Evolutionary conservation across 2,329 filamentous ascomycete species (phyloP).

Genomic region (Trichoderma koningiopsis): DNA sequence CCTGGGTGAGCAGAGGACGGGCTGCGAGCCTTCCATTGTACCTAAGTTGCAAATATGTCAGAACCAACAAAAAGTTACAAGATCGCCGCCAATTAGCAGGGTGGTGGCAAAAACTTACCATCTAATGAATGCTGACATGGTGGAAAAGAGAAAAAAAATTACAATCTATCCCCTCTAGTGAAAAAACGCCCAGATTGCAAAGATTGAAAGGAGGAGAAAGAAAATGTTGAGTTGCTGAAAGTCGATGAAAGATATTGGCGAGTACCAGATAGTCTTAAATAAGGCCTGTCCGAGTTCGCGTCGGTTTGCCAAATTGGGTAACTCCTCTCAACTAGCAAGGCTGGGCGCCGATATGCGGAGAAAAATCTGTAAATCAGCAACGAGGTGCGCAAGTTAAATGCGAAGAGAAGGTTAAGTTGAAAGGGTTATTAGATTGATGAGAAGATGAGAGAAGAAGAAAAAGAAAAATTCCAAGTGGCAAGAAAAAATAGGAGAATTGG

Average conservation of each 20-base stretch:
- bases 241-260: not conserved
- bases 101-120: slow-evolving; percentile 22
- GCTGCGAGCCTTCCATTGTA: slow-evolving; percentile 82
- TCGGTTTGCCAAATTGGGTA: slow-evolving; percentile 17
- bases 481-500: slow-evolving; percentile 22
- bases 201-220: not conserved
- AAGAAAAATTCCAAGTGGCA: not conserved
- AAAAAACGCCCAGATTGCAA: slow-evolving; percentile 19
- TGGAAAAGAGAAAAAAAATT: not conserved
- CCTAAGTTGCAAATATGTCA: slow-evolving; percentile 51
- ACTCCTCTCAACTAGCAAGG: slow-evolving; percentile 15
- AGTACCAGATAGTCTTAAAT: not conserved
- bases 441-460: not conserved
- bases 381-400: not conserved
- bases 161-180: slow-evolving; percentile 11
- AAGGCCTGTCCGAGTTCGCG: slow-evolving; percentile 15
- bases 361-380: not conserved
- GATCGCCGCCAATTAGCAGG: not conserved
- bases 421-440: not conserved
- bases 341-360: slow-evolving; percentile 21
- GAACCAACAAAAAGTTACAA: not conserved
- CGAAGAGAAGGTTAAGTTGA: not conserved
- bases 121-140: slow-evolving; percentile 23
- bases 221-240: not conserved
- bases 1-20: slow-evolving; percentile 86